Evolutionary conservation across 2,329 filamentous ascomycete genomes (phyloP).

Genomic region (Alternaria sp.): DNA sequence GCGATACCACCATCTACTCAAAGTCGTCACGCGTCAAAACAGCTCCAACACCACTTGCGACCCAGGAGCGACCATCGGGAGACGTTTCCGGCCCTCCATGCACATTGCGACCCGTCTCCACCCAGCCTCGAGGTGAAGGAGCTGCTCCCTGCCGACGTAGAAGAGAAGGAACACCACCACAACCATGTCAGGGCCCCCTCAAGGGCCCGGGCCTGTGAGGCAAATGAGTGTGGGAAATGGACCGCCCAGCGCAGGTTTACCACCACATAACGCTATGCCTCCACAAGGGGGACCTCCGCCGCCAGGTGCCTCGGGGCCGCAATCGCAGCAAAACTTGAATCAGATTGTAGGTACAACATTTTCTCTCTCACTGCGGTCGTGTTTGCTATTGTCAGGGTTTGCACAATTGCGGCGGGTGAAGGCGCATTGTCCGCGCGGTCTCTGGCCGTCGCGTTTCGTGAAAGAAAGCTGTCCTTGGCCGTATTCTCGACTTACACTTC

Average conservation of each 20-base stretch:
- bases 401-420: neutral
- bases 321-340: slow-evolving; percentile 89
- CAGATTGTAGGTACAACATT: slow-evolving; percentile 78
- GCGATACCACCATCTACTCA: slow-evolving; percentile 1
- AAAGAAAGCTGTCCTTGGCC: neutral
- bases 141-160: slow-evolving; percentile 14
- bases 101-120: slow-evolving; percentile 23
- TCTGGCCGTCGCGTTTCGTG: neutral
- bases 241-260: slow-evolving; percentile 49
- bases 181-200: slow-evolving; percentile 47
- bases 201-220: slow-evolving; percentile 43
- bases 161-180: slow-evolving; percentile 27
- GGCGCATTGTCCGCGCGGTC: neutral
- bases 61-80: neutral
- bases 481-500: neutral
- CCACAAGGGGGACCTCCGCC: slow-evolving; percentile 56
- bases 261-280: slow-evolving; percentile 53
- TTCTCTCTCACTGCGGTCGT: neutral
- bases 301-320: slow-evolving; percentile 55
- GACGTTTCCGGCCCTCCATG: slow-evolving; percentile 11
- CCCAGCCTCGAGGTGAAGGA: slow-evolving; percentile 29
- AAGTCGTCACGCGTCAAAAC: slow-evolving; percentile 1
- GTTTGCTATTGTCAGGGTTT: neutral
- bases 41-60: neutral
- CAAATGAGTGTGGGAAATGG: slow-evolving; percentile 52